Base-by-base conservation (phyloP, 352 stramenopile genomes). In the Globisporangium echinulatum region DNA sequence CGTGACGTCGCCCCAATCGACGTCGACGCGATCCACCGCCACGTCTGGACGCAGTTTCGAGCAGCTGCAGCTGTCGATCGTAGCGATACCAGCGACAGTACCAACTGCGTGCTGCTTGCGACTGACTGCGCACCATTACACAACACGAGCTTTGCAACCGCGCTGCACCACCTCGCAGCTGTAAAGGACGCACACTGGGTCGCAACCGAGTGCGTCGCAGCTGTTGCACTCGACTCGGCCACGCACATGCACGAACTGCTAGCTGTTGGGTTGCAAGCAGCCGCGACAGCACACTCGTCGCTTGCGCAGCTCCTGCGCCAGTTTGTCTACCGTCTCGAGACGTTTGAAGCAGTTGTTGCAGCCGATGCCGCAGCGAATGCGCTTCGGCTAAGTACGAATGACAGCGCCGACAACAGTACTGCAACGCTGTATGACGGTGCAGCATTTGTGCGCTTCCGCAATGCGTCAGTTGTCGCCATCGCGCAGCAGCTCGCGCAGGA, bases 241-340 rank as follows among this genome's bases (percentile, higher is more conserved):
- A 51, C 58, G 4, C 67, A 73, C n/a, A 89, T 88, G 79, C 85
- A 80, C 33, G 76, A 77, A 15, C 64, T 91, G 13, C 58, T 91
- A n/a, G 62, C 72, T 9, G 50, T 75, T 50, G 82, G 75, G 2
- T 62, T 71, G 59, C 61, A 68, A 58, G 69, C 10, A 13, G 74
- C 33, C 51, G 58, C 37, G 55, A 11, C 36, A 52, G 67, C 5
- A 36, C 56, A 46, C 5, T 17, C 61, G 9, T 62, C 70, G 36
- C 25, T 33, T 33, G 63, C 63, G 48, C 58, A 72, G 56, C 49
- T 40, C 38, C 39, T 84, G 8, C 58, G 71, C 54, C 68, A 62
- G n/a, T 77, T 59, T 19, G 25, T 70, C 4, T 84, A 84, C 33
- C 76, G 76, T 3, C 67, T 86, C 14, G 74, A 86, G 53, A 84